Evolutionary conservation across 257 asterid genomes (phyloP).

Genomic region (Plantago major): DNA sequence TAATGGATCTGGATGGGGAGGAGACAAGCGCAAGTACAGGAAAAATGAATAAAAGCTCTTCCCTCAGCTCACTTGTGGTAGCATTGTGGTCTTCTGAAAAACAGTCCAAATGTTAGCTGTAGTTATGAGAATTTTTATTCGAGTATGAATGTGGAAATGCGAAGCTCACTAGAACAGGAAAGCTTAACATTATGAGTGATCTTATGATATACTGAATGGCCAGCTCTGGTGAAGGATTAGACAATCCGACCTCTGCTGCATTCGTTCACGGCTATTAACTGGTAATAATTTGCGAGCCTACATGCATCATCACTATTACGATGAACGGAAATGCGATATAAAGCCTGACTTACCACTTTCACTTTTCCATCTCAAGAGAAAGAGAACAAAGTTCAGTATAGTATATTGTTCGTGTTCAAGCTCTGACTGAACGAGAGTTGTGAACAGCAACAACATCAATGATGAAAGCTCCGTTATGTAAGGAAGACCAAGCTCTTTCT

Average conservation of each 20-base stretch:
- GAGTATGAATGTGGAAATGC: too few species aligned
- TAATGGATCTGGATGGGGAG: conserved; percentile 69
- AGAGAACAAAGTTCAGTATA: conserved; percentile 46
- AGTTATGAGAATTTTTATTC: conserved; percentile 4
- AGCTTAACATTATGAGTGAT: too few species aligned
- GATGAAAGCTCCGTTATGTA: conserved; percentile 49
- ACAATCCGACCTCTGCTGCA: too few species aligned
- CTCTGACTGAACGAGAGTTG: conserved; percentile 63
- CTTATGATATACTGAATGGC: too few species aligned
- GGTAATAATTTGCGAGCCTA: too few species aligned
- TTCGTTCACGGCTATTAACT: too few species aligned
- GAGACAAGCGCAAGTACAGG: conserved; percentile 83
- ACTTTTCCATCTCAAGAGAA: conserved; percentile 76
- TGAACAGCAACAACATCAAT: conserved; percentile 50
- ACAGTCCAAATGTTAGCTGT: conserved; percentile 18
- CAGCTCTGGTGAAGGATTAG: too few species aligned
- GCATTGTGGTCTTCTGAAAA: conserved; percentile 48
- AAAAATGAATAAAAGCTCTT: conserved; percentile 78
- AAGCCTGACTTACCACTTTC: conserved; percentile 46
- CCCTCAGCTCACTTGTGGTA: conserved; percentile 44
- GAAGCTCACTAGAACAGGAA: too few species aligned
- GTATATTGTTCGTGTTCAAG: conserved; percentile 88
- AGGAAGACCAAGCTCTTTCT: conserved; percentile 79
- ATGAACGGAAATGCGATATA: too few species aligned
- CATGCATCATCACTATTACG: background rate